Percentiles rank a stretch among this genome's conserved stretches.
Evolutionary conservation across 2,329 filamentous ascomycete genomes (phyloP).

Genomic region (Blumeria hordei): DNA sequence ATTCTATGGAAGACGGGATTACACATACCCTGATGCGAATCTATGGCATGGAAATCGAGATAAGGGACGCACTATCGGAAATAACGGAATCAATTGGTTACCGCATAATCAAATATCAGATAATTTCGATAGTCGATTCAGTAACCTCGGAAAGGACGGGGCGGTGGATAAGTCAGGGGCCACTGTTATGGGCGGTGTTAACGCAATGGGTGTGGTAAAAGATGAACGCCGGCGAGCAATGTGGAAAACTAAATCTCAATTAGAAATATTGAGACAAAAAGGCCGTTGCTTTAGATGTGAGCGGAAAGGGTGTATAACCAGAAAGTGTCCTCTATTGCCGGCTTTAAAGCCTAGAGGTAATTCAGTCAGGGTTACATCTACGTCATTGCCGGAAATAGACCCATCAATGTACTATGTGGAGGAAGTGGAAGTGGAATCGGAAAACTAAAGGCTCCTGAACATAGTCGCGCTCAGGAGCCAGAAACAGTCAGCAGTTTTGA

Average conservation of each 20-base stretch:
- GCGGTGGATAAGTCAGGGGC: neutral
- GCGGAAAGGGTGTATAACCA: neutral
- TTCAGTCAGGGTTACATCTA: neutral
- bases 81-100: neutral
- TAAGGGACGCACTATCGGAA: neutral
- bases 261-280: neutral
- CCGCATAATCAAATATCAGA: neutral
- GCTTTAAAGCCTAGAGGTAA: neutral
- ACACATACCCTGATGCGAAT: neutral
- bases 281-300: neutral
- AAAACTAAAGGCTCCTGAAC: neutral
- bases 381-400: neutral
- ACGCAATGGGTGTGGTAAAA: neutral
- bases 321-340: neutral
- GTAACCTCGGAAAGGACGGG: neutral
- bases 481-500: neutral
- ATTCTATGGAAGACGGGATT: neutral
- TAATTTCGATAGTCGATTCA: neutral
- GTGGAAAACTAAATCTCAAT: neutral
- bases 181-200: neutral
- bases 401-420: neutral
- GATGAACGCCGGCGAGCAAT: neutral
- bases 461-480: neutral
- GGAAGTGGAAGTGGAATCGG: neutral
- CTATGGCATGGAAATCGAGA: neutral